A percentile compares a stretch with the other conserved stretches of the same genome.
Conservation (phyloP, 2,329 filamentous ascomycete genomes). For the Pseudocercospora fuligena region DNA sequence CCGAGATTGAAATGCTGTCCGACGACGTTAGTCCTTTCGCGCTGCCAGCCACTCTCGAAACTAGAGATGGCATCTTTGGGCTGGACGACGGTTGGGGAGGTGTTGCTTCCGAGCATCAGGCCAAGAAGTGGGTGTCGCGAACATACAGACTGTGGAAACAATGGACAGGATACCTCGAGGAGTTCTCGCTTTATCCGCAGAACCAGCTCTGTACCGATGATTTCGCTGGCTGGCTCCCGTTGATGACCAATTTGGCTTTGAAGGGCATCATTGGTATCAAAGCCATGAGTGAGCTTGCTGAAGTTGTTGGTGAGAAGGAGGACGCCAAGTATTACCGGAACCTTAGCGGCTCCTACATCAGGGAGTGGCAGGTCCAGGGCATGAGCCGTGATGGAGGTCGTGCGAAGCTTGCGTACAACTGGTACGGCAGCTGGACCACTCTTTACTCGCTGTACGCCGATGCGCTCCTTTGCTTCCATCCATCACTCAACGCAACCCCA, state of each 20-base stretch:
- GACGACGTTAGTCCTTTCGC: conserved; percentile 55
- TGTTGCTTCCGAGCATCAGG: conserved; percentile 59
- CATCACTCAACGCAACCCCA: conserved; percentile 36
- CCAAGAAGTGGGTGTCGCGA: conserved; percentile 66
- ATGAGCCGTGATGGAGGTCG: conserved; percentile 73
- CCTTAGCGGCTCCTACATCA: conserved; percentile 69
- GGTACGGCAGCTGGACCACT: conserved; percentile 81
- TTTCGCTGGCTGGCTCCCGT: conserved; percentile 76
- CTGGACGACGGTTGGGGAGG: conserved; percentile 67
- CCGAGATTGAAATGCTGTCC: conserved; percentile 25
- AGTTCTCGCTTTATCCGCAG: conserved; percentile 73
- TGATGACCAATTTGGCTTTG: conserved; percentile 81
- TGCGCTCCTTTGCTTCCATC: conserved; percentile 79
- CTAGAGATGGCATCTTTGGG: conserved; percentile 56
- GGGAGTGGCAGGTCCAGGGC: conserved; percentile 72
- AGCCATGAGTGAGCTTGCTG: conserved; percentile 74
- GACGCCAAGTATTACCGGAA: conserved; percentile 64
- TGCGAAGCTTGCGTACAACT: conserved; percentile 78
- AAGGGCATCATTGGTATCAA: conserved; percentile 84
- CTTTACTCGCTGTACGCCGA: conserved; percentile 87
- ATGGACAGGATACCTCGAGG: conserved; percentile 79
- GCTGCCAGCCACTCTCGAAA: conserved; percentile 49
- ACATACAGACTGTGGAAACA: conserved; percentile 76
- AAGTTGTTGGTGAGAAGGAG: conserved; percentile 61
- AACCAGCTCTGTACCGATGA: conserved; percentile 84